Evolutionary conservation across 305 asterid species (phyloP).

Genomic region (Fraxinus velutina): DNA sequence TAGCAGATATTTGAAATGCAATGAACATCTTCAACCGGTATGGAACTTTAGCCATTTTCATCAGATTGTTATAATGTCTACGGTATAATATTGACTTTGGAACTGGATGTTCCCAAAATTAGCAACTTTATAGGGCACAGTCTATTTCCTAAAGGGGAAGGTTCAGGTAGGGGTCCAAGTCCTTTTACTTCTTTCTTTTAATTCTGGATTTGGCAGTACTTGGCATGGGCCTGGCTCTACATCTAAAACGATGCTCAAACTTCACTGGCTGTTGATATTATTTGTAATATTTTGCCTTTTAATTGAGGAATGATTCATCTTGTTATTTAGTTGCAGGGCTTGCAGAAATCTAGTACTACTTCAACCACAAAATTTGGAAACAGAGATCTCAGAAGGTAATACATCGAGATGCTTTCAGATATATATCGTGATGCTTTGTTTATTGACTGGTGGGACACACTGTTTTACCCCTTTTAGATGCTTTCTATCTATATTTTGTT

Average conservation of each 20-base stretch:
- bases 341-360: conserved; percentile 31
- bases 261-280: conserved; percentile 2
- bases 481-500: not conserved
- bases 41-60: not conserved
- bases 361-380: conserved; percentile 42
- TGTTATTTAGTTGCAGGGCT: conserved; percentile 43
- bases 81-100: not conserved
- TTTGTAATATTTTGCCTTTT: conserved; percentile 11
- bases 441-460: not conserved
- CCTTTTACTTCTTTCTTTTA: not conserved
- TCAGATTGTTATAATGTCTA: conserved; percentile 6
- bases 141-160: not conserved
- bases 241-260: conserved; percentile 5
- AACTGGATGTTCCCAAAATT: not conserved
- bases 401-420: conserved; percentile 14
- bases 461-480: not conserved
- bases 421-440: not conserved
- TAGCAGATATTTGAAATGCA: not conserved
- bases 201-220: conserved; percentile 8
- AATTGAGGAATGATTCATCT: not conserved
- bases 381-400: conserved; percentile 61
- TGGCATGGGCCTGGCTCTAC: not conserved
- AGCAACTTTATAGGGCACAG: not conserved
- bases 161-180: not conserved
- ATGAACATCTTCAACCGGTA: conserved; percentile 13